Conservation (phyloP, 2,329 filamentous ascomycete genomes). For the Claviceps capensis region DNA sequence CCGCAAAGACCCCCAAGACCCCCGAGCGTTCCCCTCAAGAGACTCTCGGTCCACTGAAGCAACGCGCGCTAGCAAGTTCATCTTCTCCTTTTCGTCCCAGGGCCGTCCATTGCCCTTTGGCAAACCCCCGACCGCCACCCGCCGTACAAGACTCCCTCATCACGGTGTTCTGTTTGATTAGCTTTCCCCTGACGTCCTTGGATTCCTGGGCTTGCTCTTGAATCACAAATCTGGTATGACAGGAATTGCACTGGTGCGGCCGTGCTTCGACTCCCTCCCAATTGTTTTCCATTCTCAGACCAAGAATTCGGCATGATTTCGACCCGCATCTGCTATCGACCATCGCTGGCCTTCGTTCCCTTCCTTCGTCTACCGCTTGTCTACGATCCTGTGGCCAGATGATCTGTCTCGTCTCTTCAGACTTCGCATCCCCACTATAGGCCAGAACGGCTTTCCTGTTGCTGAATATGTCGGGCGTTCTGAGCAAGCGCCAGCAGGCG, state of each 20-base stretch:
- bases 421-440: background rate
- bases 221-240: background rate
- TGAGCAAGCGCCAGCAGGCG: slow-evolving; percentile 95
- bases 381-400: background rate
- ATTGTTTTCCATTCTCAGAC: background rate
- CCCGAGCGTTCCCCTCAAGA: background rate
- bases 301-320: background rate
- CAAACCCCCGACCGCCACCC: background rate
- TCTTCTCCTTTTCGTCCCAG: slow-evolving; percentile 3
- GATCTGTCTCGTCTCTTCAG: background rate
- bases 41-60: background rate
- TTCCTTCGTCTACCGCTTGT: background rate
- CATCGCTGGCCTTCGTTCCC: background rate
- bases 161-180: background rate
- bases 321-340: slow-evolving; percentile 1
- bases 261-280: background rate
- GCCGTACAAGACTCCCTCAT: background rate
- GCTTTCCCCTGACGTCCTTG: background rate
- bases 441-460: background rate
- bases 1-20: background rate
- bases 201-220: background rate
- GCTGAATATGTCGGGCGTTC: slow-evolving; percentile 49
- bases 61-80: background rate
- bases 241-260: background rate
- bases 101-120: background rate